Percentiles rank a stretch among this genome's conserved stretches.
phyloP scores from a whole-genome alignment of 139 green algal species.

The Chlorella sp. region DNA sequence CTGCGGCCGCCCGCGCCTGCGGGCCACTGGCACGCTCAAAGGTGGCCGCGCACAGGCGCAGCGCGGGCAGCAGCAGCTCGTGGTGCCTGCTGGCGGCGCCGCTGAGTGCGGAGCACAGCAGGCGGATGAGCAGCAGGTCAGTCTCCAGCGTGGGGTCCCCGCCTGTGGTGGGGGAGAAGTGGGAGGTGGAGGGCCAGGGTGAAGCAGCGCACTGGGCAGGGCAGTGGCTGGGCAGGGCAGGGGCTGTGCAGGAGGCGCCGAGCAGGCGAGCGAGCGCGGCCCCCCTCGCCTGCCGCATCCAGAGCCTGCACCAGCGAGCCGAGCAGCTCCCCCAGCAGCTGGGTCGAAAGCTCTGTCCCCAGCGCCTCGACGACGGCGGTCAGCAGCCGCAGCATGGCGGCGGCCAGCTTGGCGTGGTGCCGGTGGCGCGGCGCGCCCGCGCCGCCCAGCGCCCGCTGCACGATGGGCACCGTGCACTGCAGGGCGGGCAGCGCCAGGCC shows the following conservation, averaged over 20 bases:
- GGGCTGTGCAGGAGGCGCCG: too few relatives aligned
- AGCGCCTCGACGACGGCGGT: slow-evolving; percentile 13
- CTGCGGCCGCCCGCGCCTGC: neutral
- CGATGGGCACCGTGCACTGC: neutral
- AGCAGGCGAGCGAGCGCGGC: too few relatives aligned
- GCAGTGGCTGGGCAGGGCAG: neutral
- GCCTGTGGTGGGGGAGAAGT: neutral
- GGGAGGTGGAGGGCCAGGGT: neutral
- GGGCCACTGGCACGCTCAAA: neutral
- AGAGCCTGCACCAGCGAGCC: slow-evolving; percentile 11
- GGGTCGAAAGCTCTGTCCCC: slow-evolving; percentile 15
- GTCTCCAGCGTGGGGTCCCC: slow-evolving; percentile 19
- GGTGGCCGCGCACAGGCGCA: neutral
- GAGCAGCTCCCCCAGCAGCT: slow-evolving; percentile 24
- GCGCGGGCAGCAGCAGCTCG: slow-evolving; percentile 11
- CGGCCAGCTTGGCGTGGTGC: neutral
- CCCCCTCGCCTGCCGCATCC: neutral
- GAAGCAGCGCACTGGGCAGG: neutral
- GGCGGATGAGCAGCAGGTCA: slow-evolving; percentile 5
- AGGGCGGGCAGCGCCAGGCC: neutral
- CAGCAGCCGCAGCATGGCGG: slow-evolving; percentile 26
- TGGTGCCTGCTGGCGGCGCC: slow-evolving; percentile 16
- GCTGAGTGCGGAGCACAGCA: slow-evolving; percentile 4
- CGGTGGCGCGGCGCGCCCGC: neutral
- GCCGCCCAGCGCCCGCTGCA: neutral